phyloP scores from a whole-genome alignment of 805 yeast genomes.

The Suhomyces sp. region DNA sequence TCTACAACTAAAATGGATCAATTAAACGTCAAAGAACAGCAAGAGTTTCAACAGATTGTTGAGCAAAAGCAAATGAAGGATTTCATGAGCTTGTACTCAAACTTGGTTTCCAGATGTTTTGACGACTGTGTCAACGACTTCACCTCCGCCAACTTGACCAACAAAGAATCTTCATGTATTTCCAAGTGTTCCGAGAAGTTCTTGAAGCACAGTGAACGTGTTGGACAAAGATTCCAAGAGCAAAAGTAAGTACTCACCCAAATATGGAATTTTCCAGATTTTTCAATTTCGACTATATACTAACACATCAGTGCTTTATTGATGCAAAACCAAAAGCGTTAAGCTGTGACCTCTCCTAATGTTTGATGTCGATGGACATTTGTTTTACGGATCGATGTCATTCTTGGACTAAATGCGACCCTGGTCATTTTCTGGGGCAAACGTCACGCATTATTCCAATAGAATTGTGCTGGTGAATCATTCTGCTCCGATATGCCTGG shows the following conservation, averaged over 20 bases:
- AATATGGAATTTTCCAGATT: not conserved
- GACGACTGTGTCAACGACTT: conserved; percentile 97
- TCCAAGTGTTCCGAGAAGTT: conserved; percentile 94
- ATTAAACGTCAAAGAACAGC: conserved; percentile 92
- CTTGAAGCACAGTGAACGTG: conserved; percentile 96
- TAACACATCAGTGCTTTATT: conserved; percentile 52
- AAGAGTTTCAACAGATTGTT: conserved; percentile 90
- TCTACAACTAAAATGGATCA: conserved; percentile 68
- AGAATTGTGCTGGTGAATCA: not conserved
- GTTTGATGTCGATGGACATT: not conserved
- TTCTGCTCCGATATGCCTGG: not conserved
- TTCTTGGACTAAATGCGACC: not conserved
- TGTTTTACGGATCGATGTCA: not conserved
- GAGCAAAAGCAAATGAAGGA: conserved; percentile 99
- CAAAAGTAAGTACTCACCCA: conserved; percentile 57
- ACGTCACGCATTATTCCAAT: not conserved
- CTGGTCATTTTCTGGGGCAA: not conserved
- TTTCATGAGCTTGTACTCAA: conserved; percentile 95
- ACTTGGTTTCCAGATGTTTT: conserved; percentile 94
- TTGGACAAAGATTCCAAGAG: conserved; percentile 98
- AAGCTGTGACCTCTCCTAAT: not conserved
- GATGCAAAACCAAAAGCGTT: conserved; percentile 52
- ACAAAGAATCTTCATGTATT: conserved; percentile 83
- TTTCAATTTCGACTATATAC: conserved; percentile 13
- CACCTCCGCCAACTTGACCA: conserved; percentile 83